Percentiles rank a stretch among this genome's conserved stretches.
Conservation (phyloP, 148 eudicot species). For the Persicaria tinctoria region DNA sequence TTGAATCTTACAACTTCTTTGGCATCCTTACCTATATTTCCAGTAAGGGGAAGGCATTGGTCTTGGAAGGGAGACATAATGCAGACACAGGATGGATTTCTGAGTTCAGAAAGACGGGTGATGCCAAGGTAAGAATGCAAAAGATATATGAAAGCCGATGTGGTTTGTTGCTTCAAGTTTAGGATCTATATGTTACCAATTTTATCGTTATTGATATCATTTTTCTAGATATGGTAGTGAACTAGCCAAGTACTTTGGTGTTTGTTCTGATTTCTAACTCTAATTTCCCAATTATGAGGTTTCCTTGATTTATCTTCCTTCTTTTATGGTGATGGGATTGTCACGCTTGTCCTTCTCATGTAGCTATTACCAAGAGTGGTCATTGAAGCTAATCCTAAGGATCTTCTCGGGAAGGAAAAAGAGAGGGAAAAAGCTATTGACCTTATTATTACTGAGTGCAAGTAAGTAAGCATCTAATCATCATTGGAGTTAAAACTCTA, state of each 20-base stretch:
- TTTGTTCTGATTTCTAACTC: neutral
- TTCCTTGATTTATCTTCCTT: neutral
- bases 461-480: constrained; percentile 49
- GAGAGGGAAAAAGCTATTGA: constrained; percentile 66
- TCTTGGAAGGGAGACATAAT: constrained; percentile 88
- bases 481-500: neutral
- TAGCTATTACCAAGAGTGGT: constrained; percentile 90
- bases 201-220: neutral
- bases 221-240: neutral
- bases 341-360: neutral
- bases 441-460: constrained; percentile 77
- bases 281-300: neutral
- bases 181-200: neutral
- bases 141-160: neutral
- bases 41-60: constrained; percentile 62
- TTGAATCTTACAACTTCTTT: neutral
- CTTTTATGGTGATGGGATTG: neutral
- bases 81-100: constrained; percentile 84
- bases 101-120: constrained; percentile 62
- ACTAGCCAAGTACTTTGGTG: neutral
- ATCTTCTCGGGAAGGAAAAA: constrained; percentile 65
- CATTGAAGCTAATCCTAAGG: constrained; percentile 71
- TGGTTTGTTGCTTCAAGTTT: neutral
- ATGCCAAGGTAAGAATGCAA: constrained; percentile 41
- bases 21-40: constrained; percentile 13